Evolutionary conservation across 1,284 basidiomycete species (phyloP).

Genomic region (Heterobasidion occidentale): DNA sequence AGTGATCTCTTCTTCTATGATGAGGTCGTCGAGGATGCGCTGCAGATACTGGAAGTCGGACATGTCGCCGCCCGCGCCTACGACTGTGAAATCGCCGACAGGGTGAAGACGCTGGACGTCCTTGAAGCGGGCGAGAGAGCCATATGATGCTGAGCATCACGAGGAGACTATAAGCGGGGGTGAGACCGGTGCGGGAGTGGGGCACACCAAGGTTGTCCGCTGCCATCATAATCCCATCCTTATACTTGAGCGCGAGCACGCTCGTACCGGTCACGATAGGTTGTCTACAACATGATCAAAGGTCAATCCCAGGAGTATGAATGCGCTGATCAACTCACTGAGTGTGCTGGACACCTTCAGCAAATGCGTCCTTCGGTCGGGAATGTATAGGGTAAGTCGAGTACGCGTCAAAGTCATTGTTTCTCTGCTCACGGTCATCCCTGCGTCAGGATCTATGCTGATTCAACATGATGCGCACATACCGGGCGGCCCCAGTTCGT

Average conservation of each 20-base stretch:
- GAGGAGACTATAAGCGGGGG: neutral
- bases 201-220: constrained; percentile 87
- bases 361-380: constrained; percentile 49
- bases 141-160: constrained; percentile 75
- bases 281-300: constrained; percentile 42
- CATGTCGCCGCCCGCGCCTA: constrained; percentile 96
- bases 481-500: constrained; percentile 76
- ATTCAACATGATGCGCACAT: constrained; percentile 19
- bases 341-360: constrained; percentile 64
- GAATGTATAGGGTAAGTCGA: constrained; percentile 67
- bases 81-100: constrained; percentile 78
- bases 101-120: constrained; percentile 84
- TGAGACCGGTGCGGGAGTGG: constrained; percentile 7
- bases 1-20: constrained; percentile 69
- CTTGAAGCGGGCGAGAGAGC: constrained; percentile 96
- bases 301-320: neutral
- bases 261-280: constrained; percentile 97
- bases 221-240: constrained; percentile 98
- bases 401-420: constrained; percentile 66
- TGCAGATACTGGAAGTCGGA: constrained; percentile 97
- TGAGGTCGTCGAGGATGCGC: constrained; percentile 63
- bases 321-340: constrained; percentile 42
- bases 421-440: constrained; percentile 40
- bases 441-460: neutral
- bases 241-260: constrained; percentile 90